Base-by-base conservation (phyloP, 1,284 basidiomycete genomes). In the Volvariella surrecta region DNA sequence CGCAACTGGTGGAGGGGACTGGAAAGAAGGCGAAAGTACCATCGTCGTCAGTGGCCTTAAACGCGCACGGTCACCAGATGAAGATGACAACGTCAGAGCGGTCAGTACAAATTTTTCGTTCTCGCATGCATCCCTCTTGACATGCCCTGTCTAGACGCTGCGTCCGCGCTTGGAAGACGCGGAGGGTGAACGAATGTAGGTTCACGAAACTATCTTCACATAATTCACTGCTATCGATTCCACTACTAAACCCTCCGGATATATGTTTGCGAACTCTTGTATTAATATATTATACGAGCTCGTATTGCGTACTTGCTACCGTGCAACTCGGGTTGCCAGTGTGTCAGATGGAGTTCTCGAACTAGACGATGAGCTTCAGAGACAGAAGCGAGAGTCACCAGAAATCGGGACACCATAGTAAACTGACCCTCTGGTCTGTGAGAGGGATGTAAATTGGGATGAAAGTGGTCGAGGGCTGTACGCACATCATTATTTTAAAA, bases 1-100 rank as follows among this genome's bases (percentile, higher is more conserved):
- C 45, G 89, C 90, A 16, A 76, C 84, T 47, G 90, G 91, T 42
- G 92, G 86, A 44, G 86, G 70, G 46, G 87, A 89, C 47, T 89
- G 86, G 86, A 87, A 84, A 58, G 78, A 83, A 45, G 59, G 67
- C 3, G 72, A 82, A 42, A 65, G 56, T 40, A 8, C 7, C 8
- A 53, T 52, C 24, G 50, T 48, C 16, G 58, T 55, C 21, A 66
- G 58, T 31, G 67, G 63, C 35, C 68, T 75, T 51, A 87, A 87
- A 54, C 72, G 83, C 44, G 79, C 61, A 32, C 68, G 82, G 49
- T 86, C 82, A 35, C 76, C 82, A 39, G 82, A 83, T 3, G 79
- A 86, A 46, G 79, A 66, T 1, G 82, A 81, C 20, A 61, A 58
- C 34, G 56, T 59, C 24, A 67, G 79, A 66, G 56, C 66, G 65